Evolutionary conservation across 2,329 filamentous ascomycete genomes (phyloP).

Genomic region (Tolypocladium ovalisporum): DNA sequence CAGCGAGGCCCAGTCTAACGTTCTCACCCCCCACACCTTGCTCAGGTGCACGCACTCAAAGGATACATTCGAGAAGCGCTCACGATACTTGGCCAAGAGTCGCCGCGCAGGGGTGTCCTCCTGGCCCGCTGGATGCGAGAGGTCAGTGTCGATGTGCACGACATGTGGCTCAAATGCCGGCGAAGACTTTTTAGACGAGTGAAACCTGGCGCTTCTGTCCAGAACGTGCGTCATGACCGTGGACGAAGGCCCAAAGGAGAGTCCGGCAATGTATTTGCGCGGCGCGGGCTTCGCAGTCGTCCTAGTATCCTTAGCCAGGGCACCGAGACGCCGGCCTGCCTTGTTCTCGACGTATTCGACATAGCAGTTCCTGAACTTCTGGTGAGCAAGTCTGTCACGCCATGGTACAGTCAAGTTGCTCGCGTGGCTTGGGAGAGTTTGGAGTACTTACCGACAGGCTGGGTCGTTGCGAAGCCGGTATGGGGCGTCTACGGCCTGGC

Average conservation of each 20-base stretch:
- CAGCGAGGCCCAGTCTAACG: constrained; percentile 43
- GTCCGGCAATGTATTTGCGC: constrained; percentile 55
- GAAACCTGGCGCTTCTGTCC: constrained; percentile 54
- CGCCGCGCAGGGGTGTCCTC: constrained; percentile 23
- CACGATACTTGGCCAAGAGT: constrained; percentile 41
- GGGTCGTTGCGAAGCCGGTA: constrained; percentile 18
- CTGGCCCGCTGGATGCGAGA: constrained; percentile 10
- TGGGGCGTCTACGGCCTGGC: constrained; percentile 18
- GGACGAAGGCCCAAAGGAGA: constrained; percentile 79
- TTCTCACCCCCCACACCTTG: constrained; percentile 40
- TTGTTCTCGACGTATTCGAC: constrained; percentile 68
- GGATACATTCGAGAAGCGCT: constrained; percentile 53
- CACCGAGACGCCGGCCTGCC: constrained; percentile 58
- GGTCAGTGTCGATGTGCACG: constrained; percentile 39
- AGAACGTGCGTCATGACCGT: constrained; percentile 67
- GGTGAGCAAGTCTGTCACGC: not conserved
- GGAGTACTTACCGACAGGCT: constrained; percentile 18
- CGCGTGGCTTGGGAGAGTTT: not conserved
- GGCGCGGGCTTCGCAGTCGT: constrained; percentile 20
- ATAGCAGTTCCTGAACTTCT: constrained; percentile 51
- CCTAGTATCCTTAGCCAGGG: constrained; percentile 37
- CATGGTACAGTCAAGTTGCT: not conserved
- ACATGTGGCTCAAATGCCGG: constrained; percentile 58
- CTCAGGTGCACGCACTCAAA: constrained; percentile 56
- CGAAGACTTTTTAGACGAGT: constrained; percentile 52